Evolutionary conservation across 1,284 basidiomycete genomes (phyloP), one percentile per base, ranked within the genome.

Genomic region (Papiliotrema laurentii): DNA sequence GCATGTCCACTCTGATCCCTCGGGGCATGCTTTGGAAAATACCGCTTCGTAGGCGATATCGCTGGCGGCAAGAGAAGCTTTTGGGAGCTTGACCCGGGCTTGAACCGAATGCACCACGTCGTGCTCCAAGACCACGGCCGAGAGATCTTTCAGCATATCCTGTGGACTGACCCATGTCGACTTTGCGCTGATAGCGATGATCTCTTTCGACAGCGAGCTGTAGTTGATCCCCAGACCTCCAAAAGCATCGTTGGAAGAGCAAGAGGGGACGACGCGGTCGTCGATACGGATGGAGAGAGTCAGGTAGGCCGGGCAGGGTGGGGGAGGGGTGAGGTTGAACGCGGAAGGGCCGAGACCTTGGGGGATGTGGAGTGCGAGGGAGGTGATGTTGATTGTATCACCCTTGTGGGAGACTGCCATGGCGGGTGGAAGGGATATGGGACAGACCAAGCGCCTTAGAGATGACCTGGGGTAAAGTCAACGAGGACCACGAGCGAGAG

Each of bases 151-250:
- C 5, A 69, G 52, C 3, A 73, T 41, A 2, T 56, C 59, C 16
- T 57, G 51, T 0, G 72, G 58, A 16, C 42, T 41, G 0, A 16
- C 19, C 41, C 54, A 72, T 0, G 30, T 35, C n/a, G 26, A 24
- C 5, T 31, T n/a, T 14, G 7, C 38, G 14, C 6, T n/a, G 5
- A 54, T 27, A 9, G 57, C 55, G 41, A 67, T 63, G 14, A 74
- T 56, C 1, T 54, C 54, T 46, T 75, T 75, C 13, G 63, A 61
- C 4, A 72, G 54, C 1, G 63, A 54, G 1, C 68, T 71, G 56
- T 75, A 75, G 55, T 75, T 74, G 30, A 75, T 66, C n/a, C 69
- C 66, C 18, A 71, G 59, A 3, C 62, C 66, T 2, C 54, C 42
- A 58, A 72, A 69, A 26, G 60, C 56, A 47, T 73, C 72, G 7